Conservation (phyloP, 2,329 filamentous ascomycete genomes). For the Epichloe scottii region DNA sequence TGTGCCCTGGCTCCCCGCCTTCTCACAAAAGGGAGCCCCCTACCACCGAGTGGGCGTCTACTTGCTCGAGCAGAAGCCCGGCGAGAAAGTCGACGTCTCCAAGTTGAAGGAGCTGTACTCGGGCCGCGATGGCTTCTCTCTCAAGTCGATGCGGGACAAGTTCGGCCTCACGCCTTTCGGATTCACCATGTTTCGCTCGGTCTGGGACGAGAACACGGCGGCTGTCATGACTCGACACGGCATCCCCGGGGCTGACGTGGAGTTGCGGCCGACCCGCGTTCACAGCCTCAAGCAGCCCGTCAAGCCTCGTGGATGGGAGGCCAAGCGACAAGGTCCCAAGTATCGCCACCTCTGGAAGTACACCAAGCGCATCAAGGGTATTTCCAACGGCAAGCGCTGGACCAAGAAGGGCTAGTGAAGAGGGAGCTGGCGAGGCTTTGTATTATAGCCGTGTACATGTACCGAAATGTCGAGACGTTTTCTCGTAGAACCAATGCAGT, state of each 20-base stretch:
- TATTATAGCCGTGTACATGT: constrained; percentile 7
- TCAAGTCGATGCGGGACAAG: constrained; percentile 62
- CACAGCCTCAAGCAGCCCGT: constrained; percentile 51
- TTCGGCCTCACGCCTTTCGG: constrained; percentile 62
- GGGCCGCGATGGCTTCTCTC: constrained; percentile 54
- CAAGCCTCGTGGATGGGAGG: constrained; percentile 53
- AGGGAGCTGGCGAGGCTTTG: constrained; percentile 1
- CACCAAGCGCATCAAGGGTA: constrained; percentile 42
- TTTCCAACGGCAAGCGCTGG: constrained; percentile 30
- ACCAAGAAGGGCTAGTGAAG: constrained; percentile 18
- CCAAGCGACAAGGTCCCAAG: constrained; percentile 52
- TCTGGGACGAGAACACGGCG: constrained; percentile 83
- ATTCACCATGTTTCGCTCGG: constrained; percentile 73
- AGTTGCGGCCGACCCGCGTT: constrained; percentile 72
- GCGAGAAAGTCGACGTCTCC: constrained; percentile 41
- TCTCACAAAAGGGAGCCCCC: constrained; percentile 76
- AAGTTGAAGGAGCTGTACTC: constrained; percentile 41
- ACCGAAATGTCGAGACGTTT: neutral
- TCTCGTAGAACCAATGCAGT: neutral
- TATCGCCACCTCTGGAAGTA: constrained; percentile 54
- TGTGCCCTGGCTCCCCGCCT: constrained; percentile 72
- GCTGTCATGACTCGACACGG: constrained; percentile 73
- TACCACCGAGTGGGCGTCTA: constrained; percentile 84
- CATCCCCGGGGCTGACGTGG: constrained; percentile 64
- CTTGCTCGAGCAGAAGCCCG: constrained; percentile 65